phyloP scores from a whole-genome alignment of 2,329 filamentous ascomycete species.

The Colletotrichum spinosum region DNA sequence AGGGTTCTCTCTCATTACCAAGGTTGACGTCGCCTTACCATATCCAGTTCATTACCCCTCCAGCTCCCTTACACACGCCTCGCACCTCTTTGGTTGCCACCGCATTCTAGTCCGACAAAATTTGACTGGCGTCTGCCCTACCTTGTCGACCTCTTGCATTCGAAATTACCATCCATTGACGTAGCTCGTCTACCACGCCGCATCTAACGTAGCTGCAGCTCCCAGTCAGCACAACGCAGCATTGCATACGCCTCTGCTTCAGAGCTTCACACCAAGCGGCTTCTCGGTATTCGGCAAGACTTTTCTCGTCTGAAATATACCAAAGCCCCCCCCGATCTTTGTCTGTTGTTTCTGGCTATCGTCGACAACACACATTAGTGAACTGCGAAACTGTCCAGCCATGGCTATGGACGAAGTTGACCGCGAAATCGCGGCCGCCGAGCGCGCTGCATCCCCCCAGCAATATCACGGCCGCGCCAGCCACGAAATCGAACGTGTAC shows the following conservation, averaged over 20 bases:
- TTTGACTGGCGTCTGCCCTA: constrained; percentile 22
- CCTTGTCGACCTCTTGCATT: background rate
- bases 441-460: constrained; percentile 63
- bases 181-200: constrained; percentile 21
- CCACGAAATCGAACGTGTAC: constrained; percentile 70
- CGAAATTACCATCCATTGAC: constrained; percentile 26
- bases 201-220: constrained; percentile 15
- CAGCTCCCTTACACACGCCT: constrained; percentile 4
- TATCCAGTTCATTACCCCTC: constrained; percentile 34
- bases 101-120: constrained; percentile 17
- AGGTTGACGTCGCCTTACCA: background rate
- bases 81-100: constrained; percentile 5
- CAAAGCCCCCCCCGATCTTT: background rate
- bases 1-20: background rate
- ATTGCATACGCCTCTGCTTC: constrained; percentile 9
- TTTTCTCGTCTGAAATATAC: constrained; percentile 4
- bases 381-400: constrained; percentile 27
- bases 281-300: background rate
- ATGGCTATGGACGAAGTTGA: constrained; percentile 66
- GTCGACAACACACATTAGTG: background rate
- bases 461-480: constrained; percentile 55
- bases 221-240: constrained; percentile 19
- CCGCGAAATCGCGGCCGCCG: constrained; percentile 63
- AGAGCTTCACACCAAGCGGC: background rate
- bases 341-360: background rate